Percentiles rank a stretch among this genome's conserved stretches.
Evolutionary conservation across 176 grass and related monocot genomes (phyloP).

Genomic region (Elymus sibiricus): DNA sequence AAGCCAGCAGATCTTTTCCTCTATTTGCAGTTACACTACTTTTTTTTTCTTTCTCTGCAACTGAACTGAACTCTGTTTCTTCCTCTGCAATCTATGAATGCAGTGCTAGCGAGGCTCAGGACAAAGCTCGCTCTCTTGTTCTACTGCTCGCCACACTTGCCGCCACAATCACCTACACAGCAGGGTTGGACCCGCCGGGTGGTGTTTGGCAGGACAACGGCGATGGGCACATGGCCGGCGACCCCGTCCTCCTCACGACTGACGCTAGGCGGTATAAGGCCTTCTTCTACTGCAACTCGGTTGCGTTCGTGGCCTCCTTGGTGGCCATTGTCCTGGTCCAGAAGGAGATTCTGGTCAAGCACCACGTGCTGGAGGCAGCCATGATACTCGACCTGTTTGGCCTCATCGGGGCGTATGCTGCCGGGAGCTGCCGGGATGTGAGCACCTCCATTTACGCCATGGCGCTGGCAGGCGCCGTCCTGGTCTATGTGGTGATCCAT

Average conservation of each 20-base stretch:
- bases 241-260: neutral
- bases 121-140: too few species aligned
- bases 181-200: too few species aligned
- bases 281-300: slow-evolving; percentile 40
- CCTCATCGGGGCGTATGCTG: neutral
- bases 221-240: slow-evolving; percentile 8
- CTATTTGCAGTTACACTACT: too few species aligned
- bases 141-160: too few species aligned
- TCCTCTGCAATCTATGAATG: neutral
- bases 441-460: too few species aligned
- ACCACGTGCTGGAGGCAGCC: neutral
- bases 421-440: slow-evolving; percentile 7
- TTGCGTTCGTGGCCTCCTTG: slow-evolving; percentile 35
- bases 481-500: neutral
- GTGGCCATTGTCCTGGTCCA: slow-evolving; percentile 29
- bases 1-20: too few species aligned
- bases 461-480: neutral
- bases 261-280: neutral
- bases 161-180: neutral
- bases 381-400: too few species aligned
- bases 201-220: neutral
- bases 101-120: too few species aligned
- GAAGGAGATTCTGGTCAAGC: too few species aligned
- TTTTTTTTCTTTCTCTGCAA: neutral
- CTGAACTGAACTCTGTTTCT: too few species aligned